Evolutionary conservation across 148 eudicot genomes (phyloP).

Genomic region (Silene conica): DNA sequence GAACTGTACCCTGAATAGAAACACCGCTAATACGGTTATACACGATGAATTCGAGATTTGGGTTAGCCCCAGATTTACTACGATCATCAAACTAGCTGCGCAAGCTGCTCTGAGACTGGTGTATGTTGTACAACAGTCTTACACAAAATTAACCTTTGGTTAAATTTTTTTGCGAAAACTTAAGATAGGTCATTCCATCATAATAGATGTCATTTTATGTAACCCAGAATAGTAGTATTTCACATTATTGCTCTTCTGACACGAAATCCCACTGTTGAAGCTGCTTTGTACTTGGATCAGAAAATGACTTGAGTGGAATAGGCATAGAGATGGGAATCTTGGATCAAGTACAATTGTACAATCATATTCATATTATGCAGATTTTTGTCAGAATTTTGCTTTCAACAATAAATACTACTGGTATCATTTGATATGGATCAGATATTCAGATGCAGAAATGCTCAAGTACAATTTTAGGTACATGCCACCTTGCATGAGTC

Average conservation of each 20-base stretch:
- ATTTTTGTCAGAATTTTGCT: conserved; percentile 17
- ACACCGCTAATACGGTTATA: too few relatives aligned
- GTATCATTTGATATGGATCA: background rate
- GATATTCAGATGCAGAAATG: background rate
- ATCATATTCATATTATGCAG: conserved; percentile 2
- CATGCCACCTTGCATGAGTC: conserved; percentile 13
- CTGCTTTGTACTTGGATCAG: conserved; percentile 15
- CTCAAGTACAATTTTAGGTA: background rate
- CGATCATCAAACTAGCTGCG: too few relatives aligned
- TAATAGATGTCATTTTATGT: too few relatives aligned
- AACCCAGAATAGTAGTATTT: background rate
- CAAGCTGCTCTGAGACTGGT: background rate
- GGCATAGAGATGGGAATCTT: conserved; percentile 5
- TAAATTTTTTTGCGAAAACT: too few relatives aligned
- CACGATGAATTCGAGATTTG: too few relatives aligned
- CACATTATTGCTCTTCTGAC: conserved; percentile 20
- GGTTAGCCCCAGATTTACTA: too few relatives aligned
- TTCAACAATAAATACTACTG: conserved; percentile 1
- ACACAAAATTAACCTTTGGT: background rate
- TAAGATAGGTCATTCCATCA: too few relatives aligned
- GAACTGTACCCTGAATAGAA: too few relatives aligned
- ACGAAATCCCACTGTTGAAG: conserved; percentile 12
- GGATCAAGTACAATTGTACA: conserved; percentile 8
- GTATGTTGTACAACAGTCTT: background rate
- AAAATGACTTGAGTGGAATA: background rate